phyloP scores from a whole-genome alignment of 306 rosid species.

The Gleditsia sinensis region DNA sequence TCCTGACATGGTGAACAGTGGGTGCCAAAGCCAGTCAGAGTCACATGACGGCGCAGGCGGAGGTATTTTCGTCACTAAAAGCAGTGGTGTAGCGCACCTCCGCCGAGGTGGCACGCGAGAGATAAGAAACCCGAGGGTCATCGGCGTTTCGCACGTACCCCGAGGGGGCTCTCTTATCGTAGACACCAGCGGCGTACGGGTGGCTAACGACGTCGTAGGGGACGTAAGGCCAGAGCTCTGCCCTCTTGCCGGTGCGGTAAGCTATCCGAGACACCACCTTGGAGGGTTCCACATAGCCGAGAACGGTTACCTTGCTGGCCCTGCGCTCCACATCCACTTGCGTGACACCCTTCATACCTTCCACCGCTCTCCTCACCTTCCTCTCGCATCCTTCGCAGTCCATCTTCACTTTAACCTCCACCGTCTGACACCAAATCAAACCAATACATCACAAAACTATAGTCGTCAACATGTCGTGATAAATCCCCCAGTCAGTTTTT shows the following conservation, averaged over 20 bases:
- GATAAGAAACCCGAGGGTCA: not conserved
- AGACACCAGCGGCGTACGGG: not conserved
- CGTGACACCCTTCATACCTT: not conserved
- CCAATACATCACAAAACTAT: too few relatives aligned
- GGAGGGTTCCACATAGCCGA: not conserved
- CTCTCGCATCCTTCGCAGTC: not conserved
- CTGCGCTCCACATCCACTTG: not conserved
- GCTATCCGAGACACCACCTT: not conserved
- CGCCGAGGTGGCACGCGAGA: conserved; percentile 13
- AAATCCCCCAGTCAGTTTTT: too few relatives aligned
- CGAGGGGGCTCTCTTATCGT: not conserved
- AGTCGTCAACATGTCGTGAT: too few relatives aligned
- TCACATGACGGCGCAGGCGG: conserved; percentile 69
- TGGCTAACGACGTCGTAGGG: not conserved
- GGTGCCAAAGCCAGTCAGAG: too few relatives aligned
- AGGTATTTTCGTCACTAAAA: conserved; percentile 72
- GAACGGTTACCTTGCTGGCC: not conserved
- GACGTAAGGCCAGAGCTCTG: not conserved
- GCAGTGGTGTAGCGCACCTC: conserved; percentile 84
- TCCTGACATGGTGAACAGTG: too few relatives aligned
- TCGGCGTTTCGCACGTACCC: not conserved
- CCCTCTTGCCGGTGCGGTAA: not conserved
- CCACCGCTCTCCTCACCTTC: not conserved
- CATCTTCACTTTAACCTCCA: not conserved
- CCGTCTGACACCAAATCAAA: not conserved